Base-by-base conservation (phyloP, 176 grass and related monocot genomes). In the Bolboschoenus planiculmis region DNA sequence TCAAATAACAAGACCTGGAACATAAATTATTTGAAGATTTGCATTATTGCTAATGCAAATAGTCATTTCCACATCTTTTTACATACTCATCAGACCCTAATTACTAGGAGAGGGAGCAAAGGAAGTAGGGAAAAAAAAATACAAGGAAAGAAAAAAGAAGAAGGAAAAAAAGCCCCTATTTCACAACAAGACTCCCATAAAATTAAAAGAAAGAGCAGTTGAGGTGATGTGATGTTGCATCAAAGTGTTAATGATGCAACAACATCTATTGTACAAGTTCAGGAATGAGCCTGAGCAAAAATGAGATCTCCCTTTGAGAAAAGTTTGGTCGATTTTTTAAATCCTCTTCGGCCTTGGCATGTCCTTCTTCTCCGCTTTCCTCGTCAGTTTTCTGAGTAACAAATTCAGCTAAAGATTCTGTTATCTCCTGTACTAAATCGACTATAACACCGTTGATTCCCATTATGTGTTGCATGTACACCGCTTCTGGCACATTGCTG, bases 381-480 rank as follows among this genome's bases (percentile, higher is more conserved):
- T 72, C 43, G 18, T 76, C 71, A 0, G 39, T 5, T 29, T 89
- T 83, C 29, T 71, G 46, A 4, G 66, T 71, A 39, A 78, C 88
- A 54, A 92, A 90, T 35, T 91, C 87, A 0, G 87, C 84, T 27
- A 98, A 84, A 1, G 92, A 88, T 55, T 88, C 84, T 3, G 92
- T 93, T 61, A 98, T 95, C 84, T 93, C 90, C 8, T 89, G 88
- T 37, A 95, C 95, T 42, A 98, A 83, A 78, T 95, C 95, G 2
- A 94, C 92, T 36, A 98, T 98, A 29, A 98, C 92, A 2, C 92
- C 90, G 10, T 88, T 91, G 67, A 98, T 83, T 2, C 95, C 95
- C 92, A 98, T 90, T 26, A 98, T 75, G 56, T 95, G 92, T 82
- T 98, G 95, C 88, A 95, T 92, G 84, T 95, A 94, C 63, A 95